Percentiles rank a stretch among this genome's conserved stretches.
Conservation (phyloP, 768 basidiomycete species). For the Serendipita sp. region DNA sequence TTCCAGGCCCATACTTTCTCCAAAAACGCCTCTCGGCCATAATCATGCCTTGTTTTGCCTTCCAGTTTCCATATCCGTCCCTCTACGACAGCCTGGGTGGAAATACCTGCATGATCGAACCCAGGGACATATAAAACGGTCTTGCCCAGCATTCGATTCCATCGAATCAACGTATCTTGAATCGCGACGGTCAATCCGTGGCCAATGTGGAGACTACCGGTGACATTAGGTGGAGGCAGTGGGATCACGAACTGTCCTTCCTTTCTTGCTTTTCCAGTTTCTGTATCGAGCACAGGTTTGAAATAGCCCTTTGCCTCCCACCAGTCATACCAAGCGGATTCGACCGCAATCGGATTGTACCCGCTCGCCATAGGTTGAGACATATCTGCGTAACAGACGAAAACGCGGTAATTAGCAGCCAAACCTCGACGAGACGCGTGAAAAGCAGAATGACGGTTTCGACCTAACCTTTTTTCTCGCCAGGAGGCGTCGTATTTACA, state of each 20-base stretch:
- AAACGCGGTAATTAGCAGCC: no score
- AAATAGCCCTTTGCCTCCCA: slow-evolving; percentile 87
- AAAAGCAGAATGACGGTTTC: neutral
- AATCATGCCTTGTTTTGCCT: slow-evolving; percentile 75
- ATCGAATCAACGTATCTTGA: slow-evolving; percentile 78
- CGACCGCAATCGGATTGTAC: slow-evolving; percentile 90
- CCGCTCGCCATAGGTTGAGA: slow-evolving; percentile 77
- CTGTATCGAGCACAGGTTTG: slow-evolving; percentile 47
- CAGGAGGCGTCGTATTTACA: slow-evolving; percentile 77
- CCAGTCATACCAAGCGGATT: slow-evolving; percentile 97
- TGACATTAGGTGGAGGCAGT: slow-evolving; percentile 91
- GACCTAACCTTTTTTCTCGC: slow-evolving; percentile 80
- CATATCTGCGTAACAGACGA: slow-evolving; percentile 39
- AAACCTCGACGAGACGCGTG: neutral
- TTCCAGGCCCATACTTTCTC: slow-evolving; percentile 93
- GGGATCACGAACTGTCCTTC: slow-evolving; percentile 74
- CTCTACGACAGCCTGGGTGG: slow-evolving; percentile 95
- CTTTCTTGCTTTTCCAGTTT: slow-evolving; percentile 37
- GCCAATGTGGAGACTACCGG: slow-evolving; percentile 88
- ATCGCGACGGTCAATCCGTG: slow-evolving; percentile 86
- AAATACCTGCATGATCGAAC: slow-evolving; percentile 97
- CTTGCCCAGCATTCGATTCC: slow-evolving; percentile 95
- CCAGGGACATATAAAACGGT: slow-evolving; percentile 84
- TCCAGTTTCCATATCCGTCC: slow-evolving; percentile 73
- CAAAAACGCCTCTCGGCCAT: slow-evolving; percentile 87